Base-by-base conservation (phyloP, 108 stramenopile genomes). In the Discostella pseudostelligera region DNA sequence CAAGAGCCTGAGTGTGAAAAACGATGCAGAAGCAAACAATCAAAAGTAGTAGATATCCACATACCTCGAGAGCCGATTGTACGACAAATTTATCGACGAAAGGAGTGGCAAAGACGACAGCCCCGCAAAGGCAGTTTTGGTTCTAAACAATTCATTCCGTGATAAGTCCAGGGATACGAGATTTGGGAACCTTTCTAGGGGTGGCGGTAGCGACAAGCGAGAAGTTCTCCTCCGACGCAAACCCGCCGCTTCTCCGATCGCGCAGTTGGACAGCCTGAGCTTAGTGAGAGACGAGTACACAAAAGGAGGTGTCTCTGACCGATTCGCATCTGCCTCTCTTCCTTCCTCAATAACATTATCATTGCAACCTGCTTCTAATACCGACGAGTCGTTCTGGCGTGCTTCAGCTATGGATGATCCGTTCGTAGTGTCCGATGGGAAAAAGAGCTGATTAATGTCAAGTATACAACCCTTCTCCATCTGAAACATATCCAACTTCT, bases 131-230 rank as follows among this genome's bases (percentile, higher is more conserved):
- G 77, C 85, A 8, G 83, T 78, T 42, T 69, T 69, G 39, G 78
- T 59, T n/a, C 56, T 70, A 36, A 70, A 65, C 24, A 93, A 47
- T 35, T 93, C 75, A 69, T 93, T 93, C 46, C 82, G 74, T 22
- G 86, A 82, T 3, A 90, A 61, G 48, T 80, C 84, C 17, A 93
- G 28, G 21, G 79, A 87, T 35, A 73, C 58, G 16, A 93, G 54
- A 42, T 83, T 79, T 1, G 65, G 73, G 17, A 87, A 62, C 21
- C 74, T 65, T 9, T 74, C 59, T 13, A 92, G 51, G 13, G 76
- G 39, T 20, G 78, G 74, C 13, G 62, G 35, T 28, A 22, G 28
- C 14, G 53, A n/a, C n/a, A n/a, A n/a, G n/a, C n/a, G 39, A 24
- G 36, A 24, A 12, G 21, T 17, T 59, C 62, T 65, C 66, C 66